Percentiles rank a stretch among this genome's conserved stretches.
phyloP scores from a whole-genome alignment of 768 basidiomycete genomes.

The Tubosaeta sp. region DNA sequence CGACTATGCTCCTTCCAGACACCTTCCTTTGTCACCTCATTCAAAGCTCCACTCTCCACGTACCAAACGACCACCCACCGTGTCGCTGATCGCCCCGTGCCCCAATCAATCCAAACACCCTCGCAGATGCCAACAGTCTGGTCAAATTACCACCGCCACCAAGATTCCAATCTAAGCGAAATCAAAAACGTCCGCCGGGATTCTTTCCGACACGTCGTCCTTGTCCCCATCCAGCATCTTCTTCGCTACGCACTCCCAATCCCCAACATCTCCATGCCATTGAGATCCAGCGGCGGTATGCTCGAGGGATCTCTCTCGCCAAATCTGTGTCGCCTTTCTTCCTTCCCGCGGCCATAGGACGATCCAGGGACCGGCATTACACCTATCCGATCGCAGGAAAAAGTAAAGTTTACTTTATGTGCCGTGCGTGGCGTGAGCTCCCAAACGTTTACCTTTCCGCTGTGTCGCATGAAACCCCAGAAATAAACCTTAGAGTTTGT shows the following conservation, averaged over 20 bases:
- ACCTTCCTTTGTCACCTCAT: background rate
- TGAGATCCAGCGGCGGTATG: background rate
- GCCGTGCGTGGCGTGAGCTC: conserved; percentile 22
- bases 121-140: background rate
- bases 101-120: background rate
- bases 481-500: background rate
- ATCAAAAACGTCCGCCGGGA: conserved; percentile 18
- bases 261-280: background rate
- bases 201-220: conserved; percentile 9
- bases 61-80: background rate
- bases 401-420: conserved; percentile 21
- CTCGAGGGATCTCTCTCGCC: conserved; percentile 2
- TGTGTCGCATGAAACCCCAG: conserved; percentile 7
- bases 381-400: conserved; percentile 16
- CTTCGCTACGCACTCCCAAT: background rate
- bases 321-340: conserved; percentile 3
- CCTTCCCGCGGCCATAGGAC: conserved; percentile 28
- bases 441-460: conserved; percentile 4
- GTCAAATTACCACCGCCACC: conserved; percentile 18
- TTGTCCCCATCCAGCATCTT: background rate
- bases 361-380: conserved; percentile 27
- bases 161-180: conserved; percentile 30
- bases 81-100: background rate
- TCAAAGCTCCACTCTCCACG: background rate
- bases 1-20: background rate